Evolutionary conservation across 2,329 filamentous ascomycete genomes (phyloP), one percentile per base, ranked within the genome.

Genomic region (Xylaria sp.): DNA sequence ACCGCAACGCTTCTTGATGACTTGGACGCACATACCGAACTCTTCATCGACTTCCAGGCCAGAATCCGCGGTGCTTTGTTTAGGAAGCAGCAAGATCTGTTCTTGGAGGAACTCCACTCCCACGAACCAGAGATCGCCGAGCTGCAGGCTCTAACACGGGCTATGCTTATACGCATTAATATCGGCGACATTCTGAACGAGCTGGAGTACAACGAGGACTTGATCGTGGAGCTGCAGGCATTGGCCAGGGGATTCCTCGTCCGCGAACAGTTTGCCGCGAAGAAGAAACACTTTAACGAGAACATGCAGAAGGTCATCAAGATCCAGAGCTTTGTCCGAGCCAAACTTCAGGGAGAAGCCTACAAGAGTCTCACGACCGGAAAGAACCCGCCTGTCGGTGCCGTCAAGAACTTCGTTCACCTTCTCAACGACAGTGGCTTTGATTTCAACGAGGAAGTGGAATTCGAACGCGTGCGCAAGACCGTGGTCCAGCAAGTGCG

Each of bases 221-320:
- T 80, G 0, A 82, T 97, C 61, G 77, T 85, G 7, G 88, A 87
- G 35, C 75, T 96, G 23, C 92, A 97, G 73, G 81, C 92, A 4
- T 80, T 84, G 4, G 84, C 88, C 6, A 85, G 88, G 67, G 93
- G 86, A 2, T 87, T 85, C 68, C 74, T 95, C 2, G 83, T 97
- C 37, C 84, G 93, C 39, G 81, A 79, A 11, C 81, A 80, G 16
- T 97, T 96, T 68, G 85, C 83, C 55, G 91, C 95, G 73, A 96
- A 96, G 80, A 86, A 89, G 71, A 86, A 86, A 19, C 93, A 89
- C 76, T 99, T 92, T 79, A 88, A 89, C 67, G 88, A 96, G 75
- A 99, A 99, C 71, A 99, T 99, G 94, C 87, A 96, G 70, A 97
- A 95, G 75, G 94, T 99, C 30, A 88, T 99, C 80, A 99, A 99